Base-by-base conservation (phyloP, 2,329 filamentous ascomycete genomes). In the Neocatenulostroma microsporum region DNA sequence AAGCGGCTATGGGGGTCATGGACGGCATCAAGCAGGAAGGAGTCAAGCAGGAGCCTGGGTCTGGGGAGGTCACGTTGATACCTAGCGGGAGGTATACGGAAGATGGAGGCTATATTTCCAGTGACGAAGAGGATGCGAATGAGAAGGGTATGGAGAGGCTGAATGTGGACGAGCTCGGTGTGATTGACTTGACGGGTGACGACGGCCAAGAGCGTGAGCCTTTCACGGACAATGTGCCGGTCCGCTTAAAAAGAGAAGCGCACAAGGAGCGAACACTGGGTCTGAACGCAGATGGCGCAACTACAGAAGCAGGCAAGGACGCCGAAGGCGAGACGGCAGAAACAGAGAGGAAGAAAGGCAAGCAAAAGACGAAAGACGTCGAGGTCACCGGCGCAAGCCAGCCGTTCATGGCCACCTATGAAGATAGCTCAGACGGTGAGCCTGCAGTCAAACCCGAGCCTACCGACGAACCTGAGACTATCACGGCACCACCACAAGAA, bases 91-190 rank as follows among this genome's bases (percentile, higher is more conserved):
- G 52, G 45, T 53, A 56, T 25, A 40, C 47, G 10, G 48, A 56
- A 37, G 54, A 64, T 37, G 62, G 62, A 8, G 64, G 60, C 13
- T 60, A 66, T 36, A 60, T 66, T 5, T 67, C 66, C 9, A 68
- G 67, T 21, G 69, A 71, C 31, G 71, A 74, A 17, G 67, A 69
- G 23, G 62, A 67, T 37, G 72, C 70, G 20, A 61, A 63, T 33
- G 70, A 70, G 3, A 35, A 35, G 20, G 62, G 66, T 27, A 56
- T 61, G 17, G 66, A 60, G 26, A 63, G 69, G 35, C 60, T 69
- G 36, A 69, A 74, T 43, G 73, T 80, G 37, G 75, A 80, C 45
- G 56, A 66, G n/a, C 70, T 77, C 43, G 69, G 69, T 44, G 52
- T 78, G 10, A 66, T 72, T 10, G 73, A 69, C 32, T 69, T 76